Percentiles rank a stretch among this genome's conserved stretches.
Evolutionary conservation across 2,329 filamentous ascomycete genomes (phyloP).

Genomic region (Aureobasidium sp.): DNA sequence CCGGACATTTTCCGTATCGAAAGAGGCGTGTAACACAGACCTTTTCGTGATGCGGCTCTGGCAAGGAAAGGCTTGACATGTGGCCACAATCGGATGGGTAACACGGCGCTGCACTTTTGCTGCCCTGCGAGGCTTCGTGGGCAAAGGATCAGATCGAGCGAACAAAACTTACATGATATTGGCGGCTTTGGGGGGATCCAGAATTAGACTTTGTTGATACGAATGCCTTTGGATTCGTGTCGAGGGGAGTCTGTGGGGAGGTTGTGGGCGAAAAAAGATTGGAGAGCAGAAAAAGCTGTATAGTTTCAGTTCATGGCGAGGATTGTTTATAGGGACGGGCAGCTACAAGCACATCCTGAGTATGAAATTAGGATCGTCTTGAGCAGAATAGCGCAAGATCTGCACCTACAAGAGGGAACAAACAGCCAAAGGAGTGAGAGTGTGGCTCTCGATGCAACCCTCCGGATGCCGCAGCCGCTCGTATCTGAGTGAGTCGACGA

Average conservation of each 20-base stretch:
- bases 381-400: background rate
- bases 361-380: background rate
- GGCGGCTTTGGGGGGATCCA: background rate
- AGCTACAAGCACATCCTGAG: background rate
- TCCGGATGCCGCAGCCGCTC: background rate
- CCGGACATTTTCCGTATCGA: background rate
- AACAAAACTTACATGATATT: background rate
- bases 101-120: background rate
- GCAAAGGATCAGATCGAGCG: background rate
- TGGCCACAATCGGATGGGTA: background rate
- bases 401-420: background rate
- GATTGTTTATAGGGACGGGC: background rate
- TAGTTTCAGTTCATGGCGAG: background rate
- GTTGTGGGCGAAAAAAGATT: background rate
- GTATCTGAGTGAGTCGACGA: background rate
- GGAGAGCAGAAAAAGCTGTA: background rate
- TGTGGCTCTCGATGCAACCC: background rate
- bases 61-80: background rate
- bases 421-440: background rate
- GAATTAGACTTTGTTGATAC: background rate
- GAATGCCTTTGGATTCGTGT: background rate
- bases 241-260: background rate
- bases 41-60: constrained; percentile 9
- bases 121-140: background rate
- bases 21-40: background rate